These are phyloP conservation scores for Spirogloea muscicola DNA, from an alignment of 139 green algal genomes.

Conservation along the genomic window DNA sequence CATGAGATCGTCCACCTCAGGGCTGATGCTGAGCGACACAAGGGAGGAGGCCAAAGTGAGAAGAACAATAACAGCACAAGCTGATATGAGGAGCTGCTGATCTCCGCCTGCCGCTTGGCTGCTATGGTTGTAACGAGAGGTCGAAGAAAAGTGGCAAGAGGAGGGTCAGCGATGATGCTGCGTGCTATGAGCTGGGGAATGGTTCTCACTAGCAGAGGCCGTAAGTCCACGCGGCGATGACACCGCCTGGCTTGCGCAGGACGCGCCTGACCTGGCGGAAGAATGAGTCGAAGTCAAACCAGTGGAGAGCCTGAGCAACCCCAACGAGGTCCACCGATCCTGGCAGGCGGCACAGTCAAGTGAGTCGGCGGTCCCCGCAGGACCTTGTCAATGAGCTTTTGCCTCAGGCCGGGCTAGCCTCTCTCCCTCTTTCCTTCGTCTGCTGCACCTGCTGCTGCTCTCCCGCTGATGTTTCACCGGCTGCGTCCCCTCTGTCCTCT, in stretches of 20 bases:
- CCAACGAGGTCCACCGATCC: slow-evolving; percentile 19
- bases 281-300: slow-evolving; percentile 35
- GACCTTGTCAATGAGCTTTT: not conserved
- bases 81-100: not conserved
- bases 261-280: slow-evolving; percentile 4
- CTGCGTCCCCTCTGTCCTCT: not conserved
- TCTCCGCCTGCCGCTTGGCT: not conserved
- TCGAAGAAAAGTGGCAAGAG: slow-evolving; percentile 12
- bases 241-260: slow-evolving; percentile 3
- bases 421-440: not conserved
- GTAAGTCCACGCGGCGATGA: slow-evolving; percentile 28
- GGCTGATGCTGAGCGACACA: not conserved
- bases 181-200: not conserved
- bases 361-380: not conserved
- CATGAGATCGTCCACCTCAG: slow-evolving; percentile 3
- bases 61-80: not conserved
- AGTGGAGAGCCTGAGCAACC: slow-evolving; percentile 26
- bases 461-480: not conserved
- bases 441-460: not conserved
- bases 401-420: not conserved
- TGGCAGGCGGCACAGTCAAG: not conserved
- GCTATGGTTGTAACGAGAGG: not conserved
- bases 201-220: not conserved
- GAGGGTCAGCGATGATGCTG: not conserved
- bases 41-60: not conserved